These are phyloP conservation scores for Nepenthes mirabilis DNA, from an alignment of 148 eudicot species.

Conservation along the genomic window DNA sequence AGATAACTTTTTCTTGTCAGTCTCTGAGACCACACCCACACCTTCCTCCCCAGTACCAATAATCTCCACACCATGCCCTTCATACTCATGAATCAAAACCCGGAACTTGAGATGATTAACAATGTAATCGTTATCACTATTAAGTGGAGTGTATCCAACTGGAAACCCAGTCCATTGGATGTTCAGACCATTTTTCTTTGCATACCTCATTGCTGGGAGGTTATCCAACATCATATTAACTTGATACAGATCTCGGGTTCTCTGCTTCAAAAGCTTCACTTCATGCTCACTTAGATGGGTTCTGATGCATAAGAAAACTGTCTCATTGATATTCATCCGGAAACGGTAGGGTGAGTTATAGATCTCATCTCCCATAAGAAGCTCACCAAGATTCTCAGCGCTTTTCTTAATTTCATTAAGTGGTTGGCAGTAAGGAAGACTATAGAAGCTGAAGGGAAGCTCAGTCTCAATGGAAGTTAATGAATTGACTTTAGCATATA, in stretches of 20 bases:
- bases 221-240: constrained; percentile 15
- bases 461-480: constrained; percentile 14
- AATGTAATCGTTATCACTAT: constrained; percentile 11
- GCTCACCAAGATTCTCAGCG: constrained; percentile 14
- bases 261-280: constrained; percentile 11
- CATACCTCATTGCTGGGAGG: constrained; percentile 13
- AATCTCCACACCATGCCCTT: constrained; percentile 13
- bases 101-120: constrained; percentile 11
- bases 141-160: constrained; percentile 12
- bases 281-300: constrained; percentile 4
- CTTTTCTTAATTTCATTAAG: constrained; percentile 11
- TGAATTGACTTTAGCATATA: constrained; percentile 12
- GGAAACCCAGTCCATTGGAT: constrained; percentile 17
- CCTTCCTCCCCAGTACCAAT: constrained; percentile 15
- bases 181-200: constrained; percentile 11
- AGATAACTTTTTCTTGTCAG: constrained; percentile 9
- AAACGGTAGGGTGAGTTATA: constrained; percentile 13
- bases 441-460: constrained; percentile 13
- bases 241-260: constrained; percentile 15
- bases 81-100: constrained; percentile 15
- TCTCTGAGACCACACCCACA: constrained; percentile 3
- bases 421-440: constrained; percentile 12
- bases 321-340: constrained; percentile 9
- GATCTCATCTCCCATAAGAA: constrained; percentile 16
- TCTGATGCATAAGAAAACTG: constrained; percentile 8